phyloP scores from a whole-genome alignment of 352 stramenopile species.

The Plasmopara muralis region DNA sequence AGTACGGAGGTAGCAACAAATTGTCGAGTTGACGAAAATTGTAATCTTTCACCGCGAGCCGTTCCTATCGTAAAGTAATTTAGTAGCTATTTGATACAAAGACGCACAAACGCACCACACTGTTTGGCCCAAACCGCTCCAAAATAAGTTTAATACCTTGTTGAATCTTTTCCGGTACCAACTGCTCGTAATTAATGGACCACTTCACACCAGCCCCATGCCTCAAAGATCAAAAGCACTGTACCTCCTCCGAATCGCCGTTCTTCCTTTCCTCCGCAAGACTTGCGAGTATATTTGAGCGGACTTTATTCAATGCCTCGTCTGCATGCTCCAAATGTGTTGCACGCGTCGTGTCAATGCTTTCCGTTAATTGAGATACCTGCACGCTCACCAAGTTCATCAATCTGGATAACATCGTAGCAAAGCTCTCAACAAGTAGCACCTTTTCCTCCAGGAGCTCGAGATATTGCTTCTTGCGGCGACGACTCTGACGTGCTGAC shows the following conservation, averaged over 20 bases:
- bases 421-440: neutral
- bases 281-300: slow-evolving; percentile 63
- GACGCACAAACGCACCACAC: slow-evolving; percentile 37
- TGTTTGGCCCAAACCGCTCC: slow-evolving; percentile 79
- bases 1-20: slow-evolving; percentile 80
- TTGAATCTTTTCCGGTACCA: slow-evolving; percentile 62
- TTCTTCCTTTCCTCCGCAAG: slow-evolving; percentile 66
- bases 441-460: slow-evolving; percentile 86
- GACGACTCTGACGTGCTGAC: slow-evolving; percentile 80
- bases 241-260: slow-evolving; percentile 45
- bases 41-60: slow-evolving; percentile 83
- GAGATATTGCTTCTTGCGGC: slow-evolving; percentile 87
- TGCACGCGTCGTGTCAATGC: slow-evolving; percentile 72
- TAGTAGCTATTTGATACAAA: neutral
- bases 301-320: slow-evolving; percentile 68
- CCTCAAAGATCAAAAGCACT: neutral
- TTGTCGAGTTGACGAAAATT: slow-evolving; percentile 87
- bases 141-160: slow-evolving; percentile 73
- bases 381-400: slow-evolving; percentile 8
- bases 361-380: slow-evolving; percentile 83
- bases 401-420: neutral
- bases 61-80: slow-evolving; percentile 35
- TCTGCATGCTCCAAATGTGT: slow-evolving; percentile 72
- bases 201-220: slow-evolving; percentile 3
- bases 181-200: slow-evolving; percentile 12